A percentile compares a stretch with the other conserved stretches of the same genome.
These are phyloP conservation scores for Cadophora malorum DNA, from an alignment of 2,329 filamentous ascomycete species.

Conservation along the genomic window DNA sequence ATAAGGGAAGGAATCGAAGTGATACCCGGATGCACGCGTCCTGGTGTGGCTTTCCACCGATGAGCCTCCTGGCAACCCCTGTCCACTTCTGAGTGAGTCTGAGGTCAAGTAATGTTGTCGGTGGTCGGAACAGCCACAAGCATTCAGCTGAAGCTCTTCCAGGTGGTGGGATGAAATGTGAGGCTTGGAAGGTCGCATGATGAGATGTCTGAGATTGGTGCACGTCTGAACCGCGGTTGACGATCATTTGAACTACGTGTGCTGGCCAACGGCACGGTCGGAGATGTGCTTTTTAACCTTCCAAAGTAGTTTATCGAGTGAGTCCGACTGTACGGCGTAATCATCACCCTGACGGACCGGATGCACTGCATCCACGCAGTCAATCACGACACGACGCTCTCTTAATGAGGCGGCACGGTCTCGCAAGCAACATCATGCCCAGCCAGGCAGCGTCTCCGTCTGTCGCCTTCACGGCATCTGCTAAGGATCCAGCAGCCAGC, in stretches of 20 bases:
- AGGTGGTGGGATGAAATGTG: slow-evolving; percentile 5
- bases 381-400: slow-evolving; percentile 27
- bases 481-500: neutral
- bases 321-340: neutral
- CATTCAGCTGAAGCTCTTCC: slow-evolving; percentile 19
- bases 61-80: slow-evolving; percentile 21
- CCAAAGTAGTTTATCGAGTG: neutral
- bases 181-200: slow-evolving; percentile 34
- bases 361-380: slow-evolving; percentile 14
- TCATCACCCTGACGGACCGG: slow-evolving; percentile 8
- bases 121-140: slow-evolving; percentile 16
- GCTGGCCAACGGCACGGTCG: slow-evolving; percentile 28
- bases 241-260: slow-evolving; percentile 33
- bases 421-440: neutral
- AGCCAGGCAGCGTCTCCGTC: neutral
- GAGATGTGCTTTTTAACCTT: slow-evolving; percentile 17
- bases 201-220: slow-evolving; percentile 33
- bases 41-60: slow-evolving; percentile 18
- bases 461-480: slow-evolving; percentile 4
- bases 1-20: neutral
- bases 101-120: neutral
- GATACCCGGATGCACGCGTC: slow-evolving; percentile 14
- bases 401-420: slow-evolving; percentile 24
- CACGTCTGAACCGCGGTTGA: slow-evolving; percentile 33
- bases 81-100: neutral